Evolutionary conservation across 768 basidiomycete genomes (phyloP), one percentile per base, ranked within the genome.

Genomic region (Rhizopogon sp.): DNA sequence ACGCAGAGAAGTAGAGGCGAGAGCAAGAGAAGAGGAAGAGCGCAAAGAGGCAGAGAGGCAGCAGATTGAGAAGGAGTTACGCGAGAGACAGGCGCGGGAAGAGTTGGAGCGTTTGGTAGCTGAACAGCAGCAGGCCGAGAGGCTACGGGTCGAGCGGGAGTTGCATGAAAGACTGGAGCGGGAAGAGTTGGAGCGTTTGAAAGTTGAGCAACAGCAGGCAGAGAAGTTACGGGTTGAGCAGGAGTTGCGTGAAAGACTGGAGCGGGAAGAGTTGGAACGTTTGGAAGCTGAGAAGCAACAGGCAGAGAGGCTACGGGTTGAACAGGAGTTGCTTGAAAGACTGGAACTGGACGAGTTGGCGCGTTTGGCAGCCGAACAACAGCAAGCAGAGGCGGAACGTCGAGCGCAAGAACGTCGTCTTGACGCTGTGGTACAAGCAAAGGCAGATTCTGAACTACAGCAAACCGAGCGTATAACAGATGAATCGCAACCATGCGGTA

Each of bases 1-100:
- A 37, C 52, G 39, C 22, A 63, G 76, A 28, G 74, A 79, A 43
- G 69, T 72, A 6, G 58, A 74, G 22, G 72, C 74, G 45, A 68
- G 74, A 54, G 69, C 66, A 42, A 64, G 59, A 53, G 66, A 66
- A 50, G 69, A 62, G 45, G 71, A 66, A 43, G 73, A 77, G 55
- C 61, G 68, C 13, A 50, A 50, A 57, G 59, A 59, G 29, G 58
- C 56, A 53, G 73, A 72, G 39, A 72, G 71, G 4, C 54, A 71
- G 13, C 57, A 49, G n/a, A 50, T 41, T 3, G 60, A 63, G 44
- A 57, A 56, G 54, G 64, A 61, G 45, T 72, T 71, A 58, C 71
- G 67, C 33, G 63, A 63, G 46, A 55, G 62, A 31, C 66, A 60
- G 50, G 64, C 54, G 39, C 67, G 60, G 31, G 60, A 65, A 40